Evolutionary conservation across 2,329 filamentous ascomycete species (phyloP), one percentile per base, ranked within the genome.

Genomic region (Knoxdaviesia capensis): DNA sequence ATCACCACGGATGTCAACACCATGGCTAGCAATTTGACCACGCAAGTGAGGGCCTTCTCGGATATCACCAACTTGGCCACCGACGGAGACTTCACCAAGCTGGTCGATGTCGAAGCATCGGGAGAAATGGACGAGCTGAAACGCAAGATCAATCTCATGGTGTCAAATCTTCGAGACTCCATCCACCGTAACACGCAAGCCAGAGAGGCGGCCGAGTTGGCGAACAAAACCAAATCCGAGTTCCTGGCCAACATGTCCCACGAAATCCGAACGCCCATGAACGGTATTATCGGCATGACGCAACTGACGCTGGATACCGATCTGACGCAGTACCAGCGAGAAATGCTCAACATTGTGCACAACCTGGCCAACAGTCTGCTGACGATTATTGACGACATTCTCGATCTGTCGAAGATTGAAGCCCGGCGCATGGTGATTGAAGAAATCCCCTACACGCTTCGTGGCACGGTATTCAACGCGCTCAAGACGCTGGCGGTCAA

Each of bases 111-210:
- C 11, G 87, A 94, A 58, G 90, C 90, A 20, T 94, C 88, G 8
- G 90, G 90, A 48, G 90, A 98, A 60, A 96, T 98, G 90, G 90
- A 96, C 60, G 88, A 96, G 59, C 69, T 98, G 52, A 98, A 98
- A 63, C 78, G 87, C 53, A 96, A 96, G 68, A 96, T 98, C 70
- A 98, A 96, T 58, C 84, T 92, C 64, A 98, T 98, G 90, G 87
- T 96, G 42, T 90, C 83, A 56, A 94, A 93, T 56, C 64, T 98
- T 47, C 71, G 88, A 50, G 90, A 96, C 61, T 92, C 83, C 68
- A 94, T 98, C 50, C 87, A 96, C 58, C 77, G 86, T 57, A 98
- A 96, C 57, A 94, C 87, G 3, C 84, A 87, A 49, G 90, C 90
- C 44, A 81, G 90, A 59, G 88, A 96, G 60, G 87, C 88, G 39